Conservation (phyloP, 1,139 yeast genomes). For the Pichia sp. region DNA sequence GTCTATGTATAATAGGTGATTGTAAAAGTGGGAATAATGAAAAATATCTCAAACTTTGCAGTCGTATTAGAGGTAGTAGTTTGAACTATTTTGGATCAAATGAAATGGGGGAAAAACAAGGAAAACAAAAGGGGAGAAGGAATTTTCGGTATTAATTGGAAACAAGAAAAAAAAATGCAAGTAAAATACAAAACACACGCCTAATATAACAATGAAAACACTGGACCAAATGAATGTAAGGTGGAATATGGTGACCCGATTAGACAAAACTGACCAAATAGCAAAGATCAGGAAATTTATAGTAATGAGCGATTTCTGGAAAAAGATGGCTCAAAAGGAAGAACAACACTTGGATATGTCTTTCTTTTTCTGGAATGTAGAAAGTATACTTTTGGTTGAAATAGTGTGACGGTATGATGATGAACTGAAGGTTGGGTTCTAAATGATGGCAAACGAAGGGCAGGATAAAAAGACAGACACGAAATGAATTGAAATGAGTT, state of each 20-base stretch:
- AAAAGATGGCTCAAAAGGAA: neutral
- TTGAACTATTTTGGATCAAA: too few relatives aligned
- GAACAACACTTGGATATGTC: neutral
- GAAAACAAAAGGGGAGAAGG: neutral
- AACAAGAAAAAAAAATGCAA: neutral
- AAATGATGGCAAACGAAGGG: too few relatives aligned
- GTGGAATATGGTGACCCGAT: neutral
- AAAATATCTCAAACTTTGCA: neutral
- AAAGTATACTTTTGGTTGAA: too few relatives aligned
- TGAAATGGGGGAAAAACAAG: neutral
- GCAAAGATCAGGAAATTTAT: neutral
- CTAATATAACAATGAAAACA: slow-evolving; percentile 1
- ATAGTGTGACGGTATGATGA: too few relatives aligned
- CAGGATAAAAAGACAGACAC: too few relatives aligned
- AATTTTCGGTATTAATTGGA: too few relatives aligned
- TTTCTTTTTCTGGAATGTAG: neutral
- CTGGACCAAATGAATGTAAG: neutral
- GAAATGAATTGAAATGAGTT: too few relatives aligned
- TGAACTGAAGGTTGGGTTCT: too few relatives aligned
- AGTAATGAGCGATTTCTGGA: neutral
- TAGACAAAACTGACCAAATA: neutral
- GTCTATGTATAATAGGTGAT: neutral
- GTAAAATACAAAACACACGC: slow-evolving; percentile 5
- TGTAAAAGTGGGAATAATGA: neutral
- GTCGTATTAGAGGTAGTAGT: too few relatives aligned